phyloP scores from a whole-genome alignment of 2,329 filamentous ascomycete species.

The Cladosporium sp. region DNA sequence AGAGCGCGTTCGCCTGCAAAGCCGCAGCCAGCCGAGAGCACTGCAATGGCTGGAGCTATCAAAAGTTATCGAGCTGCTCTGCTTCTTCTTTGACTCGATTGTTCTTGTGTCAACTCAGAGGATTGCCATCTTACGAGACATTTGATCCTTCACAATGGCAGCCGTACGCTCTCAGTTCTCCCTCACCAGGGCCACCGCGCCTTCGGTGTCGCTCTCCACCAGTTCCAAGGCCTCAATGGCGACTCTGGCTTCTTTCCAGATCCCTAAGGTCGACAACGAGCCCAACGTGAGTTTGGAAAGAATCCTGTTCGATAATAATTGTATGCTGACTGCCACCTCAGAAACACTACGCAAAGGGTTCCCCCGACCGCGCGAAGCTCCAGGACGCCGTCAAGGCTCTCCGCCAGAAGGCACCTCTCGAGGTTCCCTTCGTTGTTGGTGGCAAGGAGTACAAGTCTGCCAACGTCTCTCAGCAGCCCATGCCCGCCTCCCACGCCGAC shows the following conservation, averaged over 20 bases:
- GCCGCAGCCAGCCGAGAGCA: slow-evolving; percentile 9
- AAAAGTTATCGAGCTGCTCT: slow-evolving; percentile 6
- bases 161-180: slow-evolving; percentile 7
- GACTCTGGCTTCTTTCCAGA: slow-evolving; percentile 77
- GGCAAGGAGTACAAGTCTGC: slow-evolving; percentile 62
- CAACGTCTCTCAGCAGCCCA: slow-evolving; percentile 64
- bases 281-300: slow-evolving; percentile 66
- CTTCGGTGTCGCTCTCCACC: slow-evolving; percentile 5
- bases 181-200: slow-evolving; percentile 10
- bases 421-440: slow-evolving; percentile 77
- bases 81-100: neutral
- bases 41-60: slow-evolving; percentile 10
- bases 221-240: slow-evolving; percentile 29
- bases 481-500: slow-evolving; percentile 74
- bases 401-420: slow-evolving; percentile 63
- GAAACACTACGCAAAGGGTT: slow-evolving; percentile 86
- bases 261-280: slow-evolving; percentile 83
- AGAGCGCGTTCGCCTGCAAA: neutral
- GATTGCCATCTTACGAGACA: slow-evolving; percentile 5
- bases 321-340: slow-evolving; percentile 34
- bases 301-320: slow-evolving; percentile 10
- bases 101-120: neutral
- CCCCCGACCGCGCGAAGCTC: slow-evolving; percentile 70
- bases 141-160: slow-evolving; percentile 2
- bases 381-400: slow-evolving; percentile 66